Base-by-base conservation (phyloP, 805 yeast species). In the Komagataella kurtzmanii region DNA sequence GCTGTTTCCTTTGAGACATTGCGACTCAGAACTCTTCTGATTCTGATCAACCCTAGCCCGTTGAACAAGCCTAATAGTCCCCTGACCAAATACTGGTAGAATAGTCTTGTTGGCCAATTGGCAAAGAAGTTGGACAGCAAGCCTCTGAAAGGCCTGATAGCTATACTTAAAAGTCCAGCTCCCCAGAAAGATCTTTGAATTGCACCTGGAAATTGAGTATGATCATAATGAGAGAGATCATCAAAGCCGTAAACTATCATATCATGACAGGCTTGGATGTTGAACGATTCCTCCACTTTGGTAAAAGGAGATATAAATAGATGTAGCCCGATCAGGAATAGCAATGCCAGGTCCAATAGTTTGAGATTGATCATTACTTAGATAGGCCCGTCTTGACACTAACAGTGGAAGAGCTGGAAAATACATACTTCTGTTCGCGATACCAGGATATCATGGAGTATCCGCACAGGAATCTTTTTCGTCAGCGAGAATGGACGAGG, bases 231-330 rank as follows among this genome's bases (percentile, higher is more conserved):
- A 1, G 66, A 54, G 1, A 75, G 45, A 21, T 72, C 65, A 45
- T 70, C 65, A 1, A 68, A 56, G 1, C 96, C 97, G 61, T 79
- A 74, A 55, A 76, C 74, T 49, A 87, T 56, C 46, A 89, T 71
- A 59, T 91, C 97, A 61, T 90, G 89, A 46, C 88, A 72, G 0
- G 97, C 97, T 60, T 91, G 97, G 47, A 87, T 70, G 58, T 83
- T 87, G 72, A 91, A 91, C 24, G 96, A 87, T 64, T 91, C 98
- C 63, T 91, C 97, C 0, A 91, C 97, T 66, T 91, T 91, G 1
- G 97, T 84, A 65, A 70, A 88, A 0, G 97, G 97, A 0, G 96
- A 75, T 1, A 77, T 58, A 8, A 70, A 55, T 54, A 85, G 58
- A 61, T 83, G 81, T 48, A 66, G 65, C 1, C 72, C 62, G 8